phyloP scores from a whole-genome alignment of 1,284 basidiomycete species.

The Phellopilus nigrolimitatus region DNA sequence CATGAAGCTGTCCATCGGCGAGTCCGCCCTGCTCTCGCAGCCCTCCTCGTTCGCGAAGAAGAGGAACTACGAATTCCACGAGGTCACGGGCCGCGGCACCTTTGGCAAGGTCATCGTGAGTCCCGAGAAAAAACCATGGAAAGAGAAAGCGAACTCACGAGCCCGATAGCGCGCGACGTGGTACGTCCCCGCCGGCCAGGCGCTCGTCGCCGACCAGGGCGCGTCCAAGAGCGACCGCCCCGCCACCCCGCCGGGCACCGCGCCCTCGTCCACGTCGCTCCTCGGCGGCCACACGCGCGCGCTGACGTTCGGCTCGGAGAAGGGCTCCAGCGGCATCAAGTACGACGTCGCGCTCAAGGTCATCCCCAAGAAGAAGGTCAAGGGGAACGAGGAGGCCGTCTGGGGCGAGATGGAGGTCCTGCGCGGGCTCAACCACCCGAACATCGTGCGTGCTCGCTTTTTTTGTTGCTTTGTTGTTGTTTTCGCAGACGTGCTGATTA shows the following conservation, averaged over 20 bases:
- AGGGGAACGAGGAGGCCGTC: conserved; percentile 34
- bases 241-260: conserved; percentile 13
- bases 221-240: conserved; percentile 26
- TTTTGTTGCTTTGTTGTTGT: neutral
- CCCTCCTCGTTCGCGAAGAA: conserved; percentile 84
- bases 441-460: conserved; percentile 7
- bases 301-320: neutral
- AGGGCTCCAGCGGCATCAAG: conserved; percentile 19
- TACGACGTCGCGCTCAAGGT: conserved; percentile 17
- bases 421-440: conserved; percentile 9
- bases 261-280: conserved; percentile 16
- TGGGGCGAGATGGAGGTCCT: conserved; percentile 11
- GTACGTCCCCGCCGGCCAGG: conserved; percentile 6
- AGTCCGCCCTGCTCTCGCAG: conserved; percentile 36
- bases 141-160: neutral
- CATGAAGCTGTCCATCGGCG: conserved; percentile 9
- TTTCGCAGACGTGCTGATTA: too few species aligned
- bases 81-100: conserved; percentile 72
- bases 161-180: conserved; percentile 12
- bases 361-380: conserved; percentile 69
- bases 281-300: conserved; percentile 18
- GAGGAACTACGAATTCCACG: conserved; percentile 69
- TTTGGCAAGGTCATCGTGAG: conserved; percentile 86
- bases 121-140: conserved; percentile 18
- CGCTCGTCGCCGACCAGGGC: conserved; percentile 20